A percentile compares a stretch with the other conserved stretches of the same genome.
These are phyloP conservation scores for Blastobotrys arbuscula DNA, from an alignment of 1,139 yeast genomes.

Conservation along the genomic window DNA sequence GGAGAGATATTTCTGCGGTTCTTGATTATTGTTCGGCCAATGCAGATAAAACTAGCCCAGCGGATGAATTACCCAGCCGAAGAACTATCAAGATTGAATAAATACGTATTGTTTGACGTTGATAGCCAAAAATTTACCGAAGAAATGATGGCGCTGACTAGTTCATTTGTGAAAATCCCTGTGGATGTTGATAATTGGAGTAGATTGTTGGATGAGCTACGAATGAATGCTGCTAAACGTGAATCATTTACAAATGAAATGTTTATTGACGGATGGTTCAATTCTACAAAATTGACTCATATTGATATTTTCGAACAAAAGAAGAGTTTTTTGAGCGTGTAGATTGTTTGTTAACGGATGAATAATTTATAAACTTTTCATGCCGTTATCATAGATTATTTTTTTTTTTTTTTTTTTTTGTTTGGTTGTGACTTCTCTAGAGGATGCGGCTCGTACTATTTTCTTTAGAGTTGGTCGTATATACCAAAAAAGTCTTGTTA, in stretches of 20 bases:
- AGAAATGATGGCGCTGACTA: constrained; percentile 1
- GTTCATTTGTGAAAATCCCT: background rate
- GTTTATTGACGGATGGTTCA: constrained; percentile 6
- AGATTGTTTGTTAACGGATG: too few species aligned
- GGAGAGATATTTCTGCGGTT: constrained; percentile 2
- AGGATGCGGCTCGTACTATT: background rate
- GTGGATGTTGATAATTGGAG: constrained; percentile 2
- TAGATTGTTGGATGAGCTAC: background rate
- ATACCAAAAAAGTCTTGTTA: background rate
- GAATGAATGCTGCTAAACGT: background rate
- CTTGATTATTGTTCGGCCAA: constrained; percentile 5
- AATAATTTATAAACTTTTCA: too few species aligned
- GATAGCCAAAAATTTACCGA: background rate
- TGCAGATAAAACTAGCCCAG: constrained; percentile 9
- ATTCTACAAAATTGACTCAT: constrained; percentile 1
- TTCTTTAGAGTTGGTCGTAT: background rate
- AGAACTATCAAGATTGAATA: background rate
- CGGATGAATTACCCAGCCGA: background rate
- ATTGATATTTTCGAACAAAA: background rate
- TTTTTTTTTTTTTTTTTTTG: background rate
- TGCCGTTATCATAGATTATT: background rate
- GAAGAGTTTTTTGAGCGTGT: background rate
- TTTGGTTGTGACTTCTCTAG: background rate
- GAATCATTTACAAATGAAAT: background rate
- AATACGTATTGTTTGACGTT: constrained; percentile 3